Base-by-base conservation (phyloP, 2,329 filamentous ascomycete species). In the Coniochaeta ligniaria region DNA sequence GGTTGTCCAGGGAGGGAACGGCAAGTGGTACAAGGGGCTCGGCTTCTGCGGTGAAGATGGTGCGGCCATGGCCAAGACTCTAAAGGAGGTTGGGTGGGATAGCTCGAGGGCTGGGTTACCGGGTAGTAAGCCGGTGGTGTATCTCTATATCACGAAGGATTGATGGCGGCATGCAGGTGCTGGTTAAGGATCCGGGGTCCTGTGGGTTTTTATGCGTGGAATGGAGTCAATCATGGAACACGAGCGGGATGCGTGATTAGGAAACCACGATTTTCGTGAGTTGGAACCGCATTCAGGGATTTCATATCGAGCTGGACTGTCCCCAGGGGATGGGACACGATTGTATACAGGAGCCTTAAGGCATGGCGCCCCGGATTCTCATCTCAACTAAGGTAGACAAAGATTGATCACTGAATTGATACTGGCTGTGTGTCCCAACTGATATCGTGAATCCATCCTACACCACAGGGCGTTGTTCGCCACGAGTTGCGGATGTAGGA, bases 71-170 rank as follows among this genome's bases (percentile, higher is more conserved):
- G 75, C 74, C 63, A 78, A 78, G 75, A 78, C 76, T 0, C 72
- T 89, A 62, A 76, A 72, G 62, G 78, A 85, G 1, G 66, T 87
- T 11, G 86, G 86, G 0, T 89, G 87, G 85, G 80, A 85, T 41
- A 69, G 70, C 20, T 75, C 74, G 1, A 69, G 83, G 9, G 80
- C 75, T 1, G 83, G 83, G 0, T 69, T 76, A 17, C 68, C 71
- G 0, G 76, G 77, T 0, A 75, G 78, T 65, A 82, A 80, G 70
- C 80, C 80, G 0, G 78, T 85, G 3, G 80, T 86, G n/a, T 86
- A 83, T 69, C 63, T 87, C 17, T 88, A 83, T 76, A 75, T 86
- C 60, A 82, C 79, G 20, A 85, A 83, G 69, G 79, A 76, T 57
- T 83, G 64, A 73, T 24, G 26, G 35, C 12, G 17, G 20, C 2